These are phyloP conservation scores for Picea sitchensis DNA, from an alignment of 75 land plant genomes.

Conservation along the genomic window DNA sequence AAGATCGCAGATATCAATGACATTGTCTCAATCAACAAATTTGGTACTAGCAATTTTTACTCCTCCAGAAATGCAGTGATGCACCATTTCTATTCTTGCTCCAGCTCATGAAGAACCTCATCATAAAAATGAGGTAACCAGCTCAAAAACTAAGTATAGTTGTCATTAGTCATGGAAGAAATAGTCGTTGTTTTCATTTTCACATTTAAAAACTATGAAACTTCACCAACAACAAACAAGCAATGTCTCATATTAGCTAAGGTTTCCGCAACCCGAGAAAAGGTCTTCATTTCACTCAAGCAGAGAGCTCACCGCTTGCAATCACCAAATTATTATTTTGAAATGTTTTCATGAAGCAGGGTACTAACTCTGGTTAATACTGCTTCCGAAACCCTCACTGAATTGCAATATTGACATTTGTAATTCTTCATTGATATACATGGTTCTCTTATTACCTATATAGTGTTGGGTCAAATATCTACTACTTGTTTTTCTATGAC, in stretches of 20 bases:
- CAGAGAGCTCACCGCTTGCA: conserved; percentile 95
- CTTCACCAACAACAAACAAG: conserved; percentile 98
- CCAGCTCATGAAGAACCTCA: conserved; percentile 84
- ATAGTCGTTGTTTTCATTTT: conserved; percentile 44
- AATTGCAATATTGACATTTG: too few species aligned
- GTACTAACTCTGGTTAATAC: too few species aligned
- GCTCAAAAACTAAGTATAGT: conserved; percentile 51
- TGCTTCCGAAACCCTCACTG: too few species aligned
- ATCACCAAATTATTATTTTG: conserved; percentile 24
- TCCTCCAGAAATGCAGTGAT: not conserved
- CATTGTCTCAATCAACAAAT: too few species aligned
- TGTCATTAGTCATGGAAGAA: conserved; percentile 24
- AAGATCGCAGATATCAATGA: too few species aligned
- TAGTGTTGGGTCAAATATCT: too few species aligned
- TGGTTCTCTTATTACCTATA: too few species aligned
- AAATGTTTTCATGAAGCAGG: too few species aligned
- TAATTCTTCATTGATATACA: too few species aligned
- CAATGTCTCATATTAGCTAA: conserved; percentile 97
- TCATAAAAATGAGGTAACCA: conserved; percentile 96
- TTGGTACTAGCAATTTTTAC: too few species aligned
- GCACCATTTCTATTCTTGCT: conserved; percentile 99
- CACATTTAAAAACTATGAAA: conserved; percentile 95
- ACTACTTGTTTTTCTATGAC: too few species aligned
- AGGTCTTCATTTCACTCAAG: conserved; percentile 76
- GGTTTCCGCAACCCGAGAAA: conserved; percentile 78